phyloP scores from a whole-genome alignment of 306 rosid genomes.

The Argentina anserina region DNA sequence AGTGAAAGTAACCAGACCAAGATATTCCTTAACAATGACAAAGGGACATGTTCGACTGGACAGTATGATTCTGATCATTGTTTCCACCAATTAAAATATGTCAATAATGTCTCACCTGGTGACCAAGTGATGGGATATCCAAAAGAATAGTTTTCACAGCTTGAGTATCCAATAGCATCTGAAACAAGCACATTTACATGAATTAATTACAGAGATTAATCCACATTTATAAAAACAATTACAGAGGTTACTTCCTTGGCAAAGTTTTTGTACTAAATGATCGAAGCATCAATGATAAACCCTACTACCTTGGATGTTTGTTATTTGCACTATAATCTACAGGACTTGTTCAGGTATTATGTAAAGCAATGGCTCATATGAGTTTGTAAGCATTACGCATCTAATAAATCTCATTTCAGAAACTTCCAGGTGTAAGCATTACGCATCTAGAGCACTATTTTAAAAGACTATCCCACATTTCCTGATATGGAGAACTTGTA shows the following conservation, averaged over 20 bases:
- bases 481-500: background rate
- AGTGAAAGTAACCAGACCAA: background rate
- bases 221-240: background rate
- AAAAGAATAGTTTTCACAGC: slow-evolving; percentile 97
- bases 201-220: slow-evolving; percentile 14
- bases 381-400: background rate
- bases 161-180: slow-evolving; percentile 98
- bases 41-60: background rate
- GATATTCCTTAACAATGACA: background rate
- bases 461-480: background rate
- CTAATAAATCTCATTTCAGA: slow-evolving; percentile 7
- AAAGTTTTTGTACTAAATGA: slow-evolving; percentile 2
- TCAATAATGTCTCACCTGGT: slow-evolving; percentile 54
- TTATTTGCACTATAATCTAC: background rate
- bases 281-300: background rate
- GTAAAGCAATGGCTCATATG: background rate
- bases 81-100: background rate
- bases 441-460: background rate
- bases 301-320: background rate
- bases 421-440: slow-evolving; percentile 12
- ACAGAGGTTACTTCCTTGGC: slow-evolving; percentile 7
- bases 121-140: slow-evolving; percentile 96
- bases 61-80: background rate
- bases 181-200: slow-evolving; percentile 31
- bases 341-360: background rate